These are phyloP conservation scores for Pseudogymnoascus sp. DNA, from an alignment of 2,329 filamentous ascomycete species.

Conservation along the genomic window DNA sequence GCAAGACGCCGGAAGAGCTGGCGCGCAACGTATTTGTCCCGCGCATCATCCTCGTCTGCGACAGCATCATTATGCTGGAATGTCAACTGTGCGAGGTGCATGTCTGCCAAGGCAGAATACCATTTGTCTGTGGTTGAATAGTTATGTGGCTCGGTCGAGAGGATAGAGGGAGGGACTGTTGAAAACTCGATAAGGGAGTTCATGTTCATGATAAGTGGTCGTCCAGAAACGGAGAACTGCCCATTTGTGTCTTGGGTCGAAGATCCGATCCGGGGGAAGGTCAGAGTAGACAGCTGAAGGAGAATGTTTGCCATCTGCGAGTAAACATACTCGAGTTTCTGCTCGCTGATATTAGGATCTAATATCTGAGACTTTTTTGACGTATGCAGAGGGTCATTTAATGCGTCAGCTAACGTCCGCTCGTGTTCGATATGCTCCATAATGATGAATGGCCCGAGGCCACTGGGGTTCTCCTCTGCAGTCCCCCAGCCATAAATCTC, in stretches of 20 bases:
- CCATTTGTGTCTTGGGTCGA: conserved; percentile 25
- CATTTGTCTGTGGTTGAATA: conserved; percentile 15
- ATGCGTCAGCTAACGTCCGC: conserved; percentile 18
- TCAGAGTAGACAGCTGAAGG: conserved; percentile 32
- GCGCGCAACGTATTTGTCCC: conserved; percentile 37
- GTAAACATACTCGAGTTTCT: conserved; percentile 32
- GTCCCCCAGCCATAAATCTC: conserved; percentile 20
- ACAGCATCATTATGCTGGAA: conserved; percentile 37
- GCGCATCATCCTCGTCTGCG: conserved; percentile 32
- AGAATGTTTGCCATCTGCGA: conserved; percentile 35
- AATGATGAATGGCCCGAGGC: conserved; percentile 31
- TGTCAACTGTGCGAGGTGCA: conserved; percentile 25
- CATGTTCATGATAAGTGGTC: conserved; percentile 38
- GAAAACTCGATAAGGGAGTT: conserved; percentile 31
- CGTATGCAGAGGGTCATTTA: conserved; percentile 18
- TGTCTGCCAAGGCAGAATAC: conserved; percentile 18
- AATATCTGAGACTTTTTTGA: conserved; percentile 26
- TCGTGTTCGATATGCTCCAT: conserved; percentile 28
- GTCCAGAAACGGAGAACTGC: conserved; percentile 24
- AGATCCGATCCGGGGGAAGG: conserved; percentile 35
- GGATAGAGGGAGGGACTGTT: conserved; percentile 16
- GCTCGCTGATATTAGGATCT: conserved; percentile 30
- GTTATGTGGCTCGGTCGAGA: conserved; percentile 10
- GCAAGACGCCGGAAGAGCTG: conserved; percentile 33
- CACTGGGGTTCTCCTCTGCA: conserved; percentile 14